Evolutionary conservation across 1,139 yeast genomes (phyloP).

Genomic region (Saccharomyces hybrid): DNA sequence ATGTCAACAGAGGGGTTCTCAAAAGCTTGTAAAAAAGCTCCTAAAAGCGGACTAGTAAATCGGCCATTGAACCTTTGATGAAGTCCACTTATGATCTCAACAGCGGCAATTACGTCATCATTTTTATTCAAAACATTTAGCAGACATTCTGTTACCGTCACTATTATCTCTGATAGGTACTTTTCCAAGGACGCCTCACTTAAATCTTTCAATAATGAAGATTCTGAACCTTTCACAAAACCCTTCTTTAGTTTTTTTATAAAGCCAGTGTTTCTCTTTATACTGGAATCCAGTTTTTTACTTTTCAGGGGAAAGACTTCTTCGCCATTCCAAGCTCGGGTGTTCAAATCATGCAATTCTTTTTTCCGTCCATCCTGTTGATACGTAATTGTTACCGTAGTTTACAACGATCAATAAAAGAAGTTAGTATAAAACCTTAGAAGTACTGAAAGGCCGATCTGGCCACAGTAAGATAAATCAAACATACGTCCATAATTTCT

Average conservation of each 20-base stretch:
- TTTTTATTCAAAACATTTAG: constrained; percentile 41
- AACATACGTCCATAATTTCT: constrained; percentile 11
- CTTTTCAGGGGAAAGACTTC: constrained; percentile 24
- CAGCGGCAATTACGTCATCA: constrained; percentile 56
- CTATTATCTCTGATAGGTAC: constrained; percentile 63
- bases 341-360: constrained; percentile 39
- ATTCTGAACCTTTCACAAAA: constrained; percentile 42
- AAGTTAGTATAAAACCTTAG: neutral
- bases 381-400: neutral
- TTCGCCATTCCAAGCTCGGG: constrained; percentile 49
- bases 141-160: constrained; percentile 59
- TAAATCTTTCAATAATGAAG: constrained; percentile 52
- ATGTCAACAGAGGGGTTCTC: constrained; percentile 21
- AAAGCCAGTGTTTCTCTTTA: constrained; percentile 79
- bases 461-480: neutral
- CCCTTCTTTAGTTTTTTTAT: constrained; percentile 60
- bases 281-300: constrained; percentile 56
- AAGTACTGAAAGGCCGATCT: neutral
- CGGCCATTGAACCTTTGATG: constrained; percentile 61
- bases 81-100: constrained; percentile 61
- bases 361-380: constrained; percentile 30
- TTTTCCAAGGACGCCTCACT: constrained; percentile 59
- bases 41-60: constrained; percentile 49
- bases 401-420: neutral
- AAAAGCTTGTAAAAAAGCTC: constrained; percentile 41